Base-by-base conservation (phyloP, 192 early-diverging fungal genomes). In the Allomyces arbusculus region DNA sequence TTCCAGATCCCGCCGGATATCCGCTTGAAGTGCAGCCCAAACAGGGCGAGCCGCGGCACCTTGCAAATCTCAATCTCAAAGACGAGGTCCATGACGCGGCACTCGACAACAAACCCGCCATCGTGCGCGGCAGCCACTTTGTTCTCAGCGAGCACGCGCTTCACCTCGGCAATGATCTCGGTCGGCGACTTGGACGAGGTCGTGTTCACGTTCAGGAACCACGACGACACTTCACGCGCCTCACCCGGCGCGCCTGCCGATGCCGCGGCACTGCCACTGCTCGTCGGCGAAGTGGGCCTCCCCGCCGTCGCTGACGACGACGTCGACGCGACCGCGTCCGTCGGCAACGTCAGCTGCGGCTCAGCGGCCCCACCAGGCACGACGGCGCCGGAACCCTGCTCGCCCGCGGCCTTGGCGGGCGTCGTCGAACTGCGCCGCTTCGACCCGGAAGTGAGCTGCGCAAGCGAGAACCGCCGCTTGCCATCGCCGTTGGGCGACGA, bases 1-100 rank as follows among this genome's bases (percentile, higher is more conserved):
- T 67, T 80, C 79, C 79, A 80, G 16, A 80, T 73, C 14, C 79
- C 79, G 12, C 79, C 79, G 45, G 66, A 61, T 4, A 79, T 22
- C 33, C 79, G 55, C 65, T 79, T 79, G 62, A 80, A 80, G 61
- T 80, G 79, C 22, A 80, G 25, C 12, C 75, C 77, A 40, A 66
- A 65, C 16, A 70, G 65, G 19, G 44, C 68, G 64, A 72, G 62
- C 24, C 70, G 26, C 40, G 76, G 74, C 19, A 80, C 64, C 25
- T 68, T 71, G 69, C 66, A 74, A 28, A 80, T 72, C 40, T 77
- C 71, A 23, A 80, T 70, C 26, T 72, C 71, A 20, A 66, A 25
- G 25, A 66, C 63, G 19, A 65, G 24, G 28, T 65, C 44, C 1
- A 67, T 3, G 23, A 40, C 24, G 12, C 58, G 63, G 33, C 64